Percentiles rank a stretch among this genome's conserved stretches.
These are phyloP conservation scores for Colletotrichum gigasporum DNA, from an alignment of 2,329 filamentous ascomycete genomes.

Conservation along the genomic window DNA sequence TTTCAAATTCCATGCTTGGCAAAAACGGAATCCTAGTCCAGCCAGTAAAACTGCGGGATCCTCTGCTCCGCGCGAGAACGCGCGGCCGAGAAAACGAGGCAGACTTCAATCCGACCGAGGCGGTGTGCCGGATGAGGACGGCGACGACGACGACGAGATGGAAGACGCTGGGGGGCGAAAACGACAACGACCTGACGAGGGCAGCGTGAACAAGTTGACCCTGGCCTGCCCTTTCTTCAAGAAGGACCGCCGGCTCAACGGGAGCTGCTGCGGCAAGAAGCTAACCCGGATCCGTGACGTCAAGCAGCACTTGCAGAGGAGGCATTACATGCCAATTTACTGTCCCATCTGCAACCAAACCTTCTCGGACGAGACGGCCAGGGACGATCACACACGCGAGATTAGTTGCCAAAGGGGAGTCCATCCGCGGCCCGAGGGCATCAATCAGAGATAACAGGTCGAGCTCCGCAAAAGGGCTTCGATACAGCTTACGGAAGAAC, in stretches of 20 bases:
- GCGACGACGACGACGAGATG: neutral
- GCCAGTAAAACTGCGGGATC: neutral
- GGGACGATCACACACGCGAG: neutral
- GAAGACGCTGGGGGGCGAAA: neutral
- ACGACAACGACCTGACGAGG: neutral
- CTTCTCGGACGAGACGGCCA: neutral
- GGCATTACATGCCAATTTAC: neutral
- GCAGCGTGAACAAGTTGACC: neutral
- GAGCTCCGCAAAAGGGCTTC: conserved; percentile 30
- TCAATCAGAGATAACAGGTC: conserved; percentile 35
- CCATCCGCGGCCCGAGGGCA: conserved; percentile 31
- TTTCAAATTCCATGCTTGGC: neutral
- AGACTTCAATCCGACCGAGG: neutral
- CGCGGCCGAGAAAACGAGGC: neutral
- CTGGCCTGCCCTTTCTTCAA: conserved; percentile 41
- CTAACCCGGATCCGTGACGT: conserved; percentile 38
- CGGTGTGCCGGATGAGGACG: neutral
- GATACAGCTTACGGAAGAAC: conserved; percentile 30
- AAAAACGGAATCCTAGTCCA: neutral
- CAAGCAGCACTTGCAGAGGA: conserved; percentile 39
- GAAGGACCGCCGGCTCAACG: conserved; percentile 35
- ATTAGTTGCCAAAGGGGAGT: conserved; percentile 16
- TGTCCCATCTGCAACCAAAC: neutral
- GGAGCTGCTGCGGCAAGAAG: conserved; percentile 35
- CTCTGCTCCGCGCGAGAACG: no score